These are phyloP conservation scores for Hevea brasiliensis DNA, from an alignment of 345 rosid genomes.

Conservation along the genomic window DNA sequence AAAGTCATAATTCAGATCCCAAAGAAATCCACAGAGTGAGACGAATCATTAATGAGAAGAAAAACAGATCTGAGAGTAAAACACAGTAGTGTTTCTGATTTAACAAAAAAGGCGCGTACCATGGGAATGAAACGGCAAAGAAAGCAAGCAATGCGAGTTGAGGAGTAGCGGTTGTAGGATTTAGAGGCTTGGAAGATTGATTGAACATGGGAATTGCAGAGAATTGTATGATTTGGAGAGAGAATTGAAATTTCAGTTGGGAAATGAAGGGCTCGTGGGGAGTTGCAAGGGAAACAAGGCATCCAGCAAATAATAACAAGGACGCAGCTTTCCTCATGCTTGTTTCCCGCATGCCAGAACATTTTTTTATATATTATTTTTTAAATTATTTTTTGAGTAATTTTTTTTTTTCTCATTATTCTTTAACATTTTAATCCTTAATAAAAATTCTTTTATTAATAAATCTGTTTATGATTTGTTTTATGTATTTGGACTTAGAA, in stretches of 20 bases:
- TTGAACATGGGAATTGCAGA: background rate
- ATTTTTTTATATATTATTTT: no score
- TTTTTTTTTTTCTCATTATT: no score
- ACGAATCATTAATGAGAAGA: background rate
- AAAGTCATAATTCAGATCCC: background rate
- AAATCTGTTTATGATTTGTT: no score
- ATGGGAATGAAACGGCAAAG: background rate
- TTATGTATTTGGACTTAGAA: no score
- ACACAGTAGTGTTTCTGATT: background rate
- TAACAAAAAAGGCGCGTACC: background rate
- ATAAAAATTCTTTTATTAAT: no score
- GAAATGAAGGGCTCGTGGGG: background rate
- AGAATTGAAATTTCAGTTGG: background rate
- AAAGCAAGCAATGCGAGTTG: background rate
- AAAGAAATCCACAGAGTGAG: background rate
- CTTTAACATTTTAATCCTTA: no score
- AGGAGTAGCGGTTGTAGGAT: no score
- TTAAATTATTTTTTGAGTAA: no score
- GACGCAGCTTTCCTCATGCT: no score
- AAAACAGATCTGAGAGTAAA: background rate
- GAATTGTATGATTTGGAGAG: background rate
- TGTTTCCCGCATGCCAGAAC: no score
- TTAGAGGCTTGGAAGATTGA: no score
- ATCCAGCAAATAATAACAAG: no score
- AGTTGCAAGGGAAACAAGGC: background rate